Evolutionary conservation across 2,329 filamentous ascomycete species (phyloP), one percentile per base, ranked within the genome.

Genomic region (Botrytis aclada): DNA sequence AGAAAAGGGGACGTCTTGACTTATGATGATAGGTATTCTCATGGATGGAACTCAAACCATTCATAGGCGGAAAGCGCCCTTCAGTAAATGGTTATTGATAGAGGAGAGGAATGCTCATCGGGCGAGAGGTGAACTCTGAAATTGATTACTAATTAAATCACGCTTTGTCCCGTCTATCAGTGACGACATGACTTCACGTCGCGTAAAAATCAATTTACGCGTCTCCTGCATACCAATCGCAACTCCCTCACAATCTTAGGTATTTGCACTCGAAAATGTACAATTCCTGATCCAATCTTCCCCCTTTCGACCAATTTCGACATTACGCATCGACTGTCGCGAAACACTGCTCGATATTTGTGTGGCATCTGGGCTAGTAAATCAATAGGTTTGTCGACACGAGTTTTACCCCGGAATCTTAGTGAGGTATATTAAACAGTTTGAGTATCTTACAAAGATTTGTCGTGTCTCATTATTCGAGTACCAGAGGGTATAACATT

Each of bases 191-290:
- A 70, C 56, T 70, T 37, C 56, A 70, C 56, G 29, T 70, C 69
- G 69, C 69, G 56, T 70, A 22, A 64, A 70, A 70, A 63, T 64
- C 45, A 70, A 64, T 70, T 45, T 37, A 70, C 69, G 69, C 56
- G 69, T 70, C 29, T 47, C 69, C 64, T 51, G 22, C 20, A 70
- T 47, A 18, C 39, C 54, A 45, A 45, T 45, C 41, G 16, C 41
- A 10, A 37, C 20, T 22, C 34, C 41, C 29, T 37, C 43, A 18
- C 10, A 29, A 39, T 56, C 39, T 56, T 25, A 4, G 3, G 18
- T 3, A 18, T 41, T 56, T 16, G 2, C 29, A 2, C 29, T 22
- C 3, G 5, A 12, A 39, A 25, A 41, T 32, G 3, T 41, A 22
- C 18, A 69, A 29, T 32, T 56, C 9, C 47, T 56, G 20, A 14